Conservation (phyloP, 305 asterid genomes). For the Coffea humblotiana region DNA sequence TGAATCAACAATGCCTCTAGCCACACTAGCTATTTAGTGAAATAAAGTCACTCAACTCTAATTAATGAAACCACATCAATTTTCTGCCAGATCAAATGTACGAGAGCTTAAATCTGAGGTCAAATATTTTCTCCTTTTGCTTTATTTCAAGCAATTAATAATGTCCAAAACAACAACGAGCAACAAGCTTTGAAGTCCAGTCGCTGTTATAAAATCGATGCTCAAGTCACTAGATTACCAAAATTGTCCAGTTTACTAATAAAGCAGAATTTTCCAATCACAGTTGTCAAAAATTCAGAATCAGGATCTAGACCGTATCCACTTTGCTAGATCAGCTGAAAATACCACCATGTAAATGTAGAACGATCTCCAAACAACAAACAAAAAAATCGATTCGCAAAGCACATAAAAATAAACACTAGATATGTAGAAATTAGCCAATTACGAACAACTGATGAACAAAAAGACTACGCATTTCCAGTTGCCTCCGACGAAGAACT, state of each 20-base stretch:
- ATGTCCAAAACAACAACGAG: neutral
- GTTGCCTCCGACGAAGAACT: constrained; percentile 98
- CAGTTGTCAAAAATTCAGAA: neutral
- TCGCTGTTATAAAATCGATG: neutral
- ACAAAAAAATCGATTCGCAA: neutral
- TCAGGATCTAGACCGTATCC: neutral
- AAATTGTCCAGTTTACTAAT: neutral
- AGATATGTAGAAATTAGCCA: neutral
- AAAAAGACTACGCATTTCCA: constrained; percentile 90
- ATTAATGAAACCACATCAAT: neutral
- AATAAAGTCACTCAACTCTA: neutral
- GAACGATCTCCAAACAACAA: neutral
- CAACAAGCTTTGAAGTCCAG: neutral
- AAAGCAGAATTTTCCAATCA: neutral
- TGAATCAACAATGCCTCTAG: neutral
- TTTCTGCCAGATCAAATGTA: neutral
- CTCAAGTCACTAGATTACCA: neutral
- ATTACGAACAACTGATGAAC: neutral
- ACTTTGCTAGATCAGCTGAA: neutral
- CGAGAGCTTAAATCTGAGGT: neutral
- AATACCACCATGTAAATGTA: neutral
- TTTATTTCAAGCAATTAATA: neutral
- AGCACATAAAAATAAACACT: no score
- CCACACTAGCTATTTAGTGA: neutral
- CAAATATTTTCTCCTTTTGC: neutral